Conservation (phyloP, 371 early-diverging fungal species). For the Paraphysoderma sedebokerense region DNA sequence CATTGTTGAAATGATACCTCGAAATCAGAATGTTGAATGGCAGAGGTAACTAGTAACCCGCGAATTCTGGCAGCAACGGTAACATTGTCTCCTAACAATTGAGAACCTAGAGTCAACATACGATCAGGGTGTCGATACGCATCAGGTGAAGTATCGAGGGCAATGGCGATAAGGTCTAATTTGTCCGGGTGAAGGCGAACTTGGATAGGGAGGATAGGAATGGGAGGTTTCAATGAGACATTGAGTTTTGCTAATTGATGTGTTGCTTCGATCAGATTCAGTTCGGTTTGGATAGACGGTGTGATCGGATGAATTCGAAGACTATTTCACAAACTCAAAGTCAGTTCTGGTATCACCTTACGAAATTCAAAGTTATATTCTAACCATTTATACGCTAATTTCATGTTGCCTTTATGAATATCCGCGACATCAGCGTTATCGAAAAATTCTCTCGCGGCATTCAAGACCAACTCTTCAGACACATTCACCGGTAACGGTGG, state of each 20-base stretch:
- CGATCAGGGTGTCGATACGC: no score
- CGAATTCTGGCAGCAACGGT: no score
- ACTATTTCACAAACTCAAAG: constrained; percentile 13
- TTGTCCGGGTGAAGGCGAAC: constrained; percentile 43
- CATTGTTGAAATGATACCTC: no score
- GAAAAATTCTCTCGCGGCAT: constrained; percentile 52
- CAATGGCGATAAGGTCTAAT: constrained; percentile 41
- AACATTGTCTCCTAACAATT: no score
- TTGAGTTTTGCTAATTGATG: constrained; percentile 40
- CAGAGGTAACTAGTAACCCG: no score
- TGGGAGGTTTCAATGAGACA: constrained; percentile 25
- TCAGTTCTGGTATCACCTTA: neutral
- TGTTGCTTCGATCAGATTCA: constrained; percentile 54
- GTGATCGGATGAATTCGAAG: constrained; percentile 43
- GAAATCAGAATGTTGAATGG: no score
- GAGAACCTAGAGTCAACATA: no score
- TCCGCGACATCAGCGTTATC: constrained; percentile 58
- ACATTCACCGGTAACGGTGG: constrained; percentile 28
- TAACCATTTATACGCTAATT: constrained; percentile 56
- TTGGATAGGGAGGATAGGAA: constrained; percentile 53
- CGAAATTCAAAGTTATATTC: constrained; percentile 1
- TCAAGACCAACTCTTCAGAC: constrained; percentile 43
- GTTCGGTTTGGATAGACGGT: constrained; percentile 35
- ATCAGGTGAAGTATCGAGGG: no score
- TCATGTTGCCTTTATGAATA: constrained; percentile 43